Percentiles rank a stretch among this genome's conserved stretches.
phyloP scores from a whole-genome alignment of 805 yeast species.

The Limtongozyma cylindracea region DNA sequence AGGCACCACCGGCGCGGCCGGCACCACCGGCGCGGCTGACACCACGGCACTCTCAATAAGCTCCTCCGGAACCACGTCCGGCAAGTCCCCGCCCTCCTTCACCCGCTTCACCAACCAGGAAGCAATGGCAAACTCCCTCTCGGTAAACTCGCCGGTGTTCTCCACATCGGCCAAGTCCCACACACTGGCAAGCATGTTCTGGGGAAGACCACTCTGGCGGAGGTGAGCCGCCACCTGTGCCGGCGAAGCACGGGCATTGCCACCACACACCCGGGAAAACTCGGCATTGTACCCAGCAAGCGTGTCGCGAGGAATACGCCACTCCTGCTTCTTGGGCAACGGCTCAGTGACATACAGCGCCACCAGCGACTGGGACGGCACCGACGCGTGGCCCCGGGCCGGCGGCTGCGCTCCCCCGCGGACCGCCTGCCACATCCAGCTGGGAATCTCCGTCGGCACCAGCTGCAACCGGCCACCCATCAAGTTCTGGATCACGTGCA shows the following conservation, averaged over 20 bases:
- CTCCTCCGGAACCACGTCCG: conserved; percentile 50
- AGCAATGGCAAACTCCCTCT: conserved; percentile 75
- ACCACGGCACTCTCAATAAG: conserved; percentile 14
- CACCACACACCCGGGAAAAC: too few species aligned
- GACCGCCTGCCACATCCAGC: conserved; percentile 14
- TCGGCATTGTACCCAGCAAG: too few species aligned
- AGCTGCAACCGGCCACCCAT: conserved; percentile 38
- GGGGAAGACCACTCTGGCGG: conserved; percentile 67
- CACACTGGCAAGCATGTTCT: conserved; percentile 61
- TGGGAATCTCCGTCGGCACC: conserved; percentile 19
- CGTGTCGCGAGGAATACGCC: conserved; percentile 2
- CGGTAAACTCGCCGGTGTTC: conserved; percentile 60
- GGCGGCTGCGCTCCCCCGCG: conserved; percentile 1
- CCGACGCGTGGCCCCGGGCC: not conserved
- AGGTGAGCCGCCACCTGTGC: conserved; percentile 72
- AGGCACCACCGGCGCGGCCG: conserved; percentile 1
- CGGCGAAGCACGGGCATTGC: too few species aligned
- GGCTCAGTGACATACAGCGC: too few species aligned
- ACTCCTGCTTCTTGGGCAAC: too few species aligned
- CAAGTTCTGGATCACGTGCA: conserved; percentile 79
- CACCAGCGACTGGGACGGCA: conserved; percentile 6
- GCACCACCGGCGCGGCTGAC: conserved; percentile 1
- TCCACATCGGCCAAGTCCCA: conserved; percentile 92
- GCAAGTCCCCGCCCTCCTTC: conserved; percentile 54
- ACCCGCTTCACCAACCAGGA: conserved; percentile 78